Conservation (phyloP, 2,329 filamentous ascomycete genomes). For the Chaetothyriales sp. region DNA sequence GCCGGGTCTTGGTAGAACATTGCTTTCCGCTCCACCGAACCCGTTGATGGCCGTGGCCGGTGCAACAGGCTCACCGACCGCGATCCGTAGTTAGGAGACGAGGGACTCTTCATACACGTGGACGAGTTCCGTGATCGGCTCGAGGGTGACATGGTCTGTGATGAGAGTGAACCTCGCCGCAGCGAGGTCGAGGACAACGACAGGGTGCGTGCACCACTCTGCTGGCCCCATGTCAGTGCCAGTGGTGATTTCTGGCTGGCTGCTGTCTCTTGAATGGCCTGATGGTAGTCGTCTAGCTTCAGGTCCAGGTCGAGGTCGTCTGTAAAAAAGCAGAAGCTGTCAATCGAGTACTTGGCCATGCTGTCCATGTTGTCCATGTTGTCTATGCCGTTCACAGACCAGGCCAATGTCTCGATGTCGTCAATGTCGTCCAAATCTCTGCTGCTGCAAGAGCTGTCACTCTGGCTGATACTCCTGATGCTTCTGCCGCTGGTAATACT, state of each 20-base stretch:
- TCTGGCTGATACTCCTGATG: not conserved
- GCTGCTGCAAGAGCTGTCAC: not conserved
- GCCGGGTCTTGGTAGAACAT: constrained; percentile 84
- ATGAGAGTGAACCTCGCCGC: constrained; percentile 30
- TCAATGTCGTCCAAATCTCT: not conserved
- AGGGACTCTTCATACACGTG: constrained; percentile 13
- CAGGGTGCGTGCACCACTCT: constrained; percentile 53
- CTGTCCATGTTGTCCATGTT: not conserved
- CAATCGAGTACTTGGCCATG: constrained; percentile 38
- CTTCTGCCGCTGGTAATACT: not conserved
- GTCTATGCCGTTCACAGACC: not conserved
- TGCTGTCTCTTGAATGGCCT: constrained; percentile 42
- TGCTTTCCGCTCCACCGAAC: constrained; percentile 53
- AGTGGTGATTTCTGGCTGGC: constrained; percentile 17
- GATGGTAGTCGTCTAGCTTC: constrained; percentile 54
- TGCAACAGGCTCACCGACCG: constrained; percentile 17
- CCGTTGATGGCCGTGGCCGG: constrained; percentile 21
- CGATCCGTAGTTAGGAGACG: constrained; percentile 16
- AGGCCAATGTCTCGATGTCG: not conserved
- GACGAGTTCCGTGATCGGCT: not conserved
- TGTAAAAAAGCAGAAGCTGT: constrained; percentile 60
- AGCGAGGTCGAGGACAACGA: constrained; percentile 56
- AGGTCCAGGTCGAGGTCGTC: constrained; percentile 59
- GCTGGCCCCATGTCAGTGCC: constrained; percentile 3
- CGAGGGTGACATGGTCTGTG: constrained; percentile 36